Conservation (phyloP, 129 eudicot genomes). For the Helichrysum umbraculigerum region DNA sequence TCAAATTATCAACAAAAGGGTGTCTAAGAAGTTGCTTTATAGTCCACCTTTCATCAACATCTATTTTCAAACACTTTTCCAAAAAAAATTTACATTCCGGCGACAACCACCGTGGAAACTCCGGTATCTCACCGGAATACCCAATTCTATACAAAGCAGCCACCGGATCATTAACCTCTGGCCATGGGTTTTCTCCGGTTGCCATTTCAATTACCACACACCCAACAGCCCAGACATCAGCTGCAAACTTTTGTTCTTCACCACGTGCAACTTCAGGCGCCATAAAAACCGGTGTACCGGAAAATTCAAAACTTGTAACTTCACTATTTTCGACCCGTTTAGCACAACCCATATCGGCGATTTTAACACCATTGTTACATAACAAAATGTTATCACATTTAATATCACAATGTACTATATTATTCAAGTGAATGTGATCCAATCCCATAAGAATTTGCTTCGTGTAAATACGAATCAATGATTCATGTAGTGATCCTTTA, state of each 20-base stretch:
- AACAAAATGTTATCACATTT: slow-evolving; percentile 65
- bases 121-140: slow-evolving; percentile 61
- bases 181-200: slow-evolving; percentile 35
- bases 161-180: slow-evolving; percentile 30
- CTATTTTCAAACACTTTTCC: slow-evolving; percentile 51
- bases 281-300: slow-evolving; percentile 44
- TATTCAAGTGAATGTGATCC: slow-evolving; percentile 54
- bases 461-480: slow-evolving; percentile 43
- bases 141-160: slow-evolving; percentile 51
- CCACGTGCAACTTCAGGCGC: slow-evolving; percentile 43
- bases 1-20: slow-evolving; percentile 43
- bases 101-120: slow-evolving; percentile 61
- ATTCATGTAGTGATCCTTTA: slow-evolving; percentile 53
- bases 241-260: slow-evolving; percentile 30
- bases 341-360: slow-evolving; percentile 53
- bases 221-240: slow-evolving; percentile 40
- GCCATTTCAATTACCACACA: slow-evolving; percentile 38
- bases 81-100: slow-evolving; percentile 50
- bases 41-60: slow-evolving; percentile 51
- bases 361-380: slow-evolving; percentile 50
- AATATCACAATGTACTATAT: slow-evolving; percentile 74
- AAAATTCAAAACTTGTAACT: slow-evolving; percentile 3
- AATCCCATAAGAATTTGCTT: slow-evolving; percentile 55
- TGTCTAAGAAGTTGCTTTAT: slow-evolving; percentile 55
- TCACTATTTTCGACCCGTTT: slow-evolving; percentile 27